A percentile compares a stretch with the other conserved stretches of the same genome.
These are phyloP conservation scores for Clarireedia paspali DNA, from an alignment of 2,329 filamentous ascomycete species.

Conservation along the genomic window DNA sequence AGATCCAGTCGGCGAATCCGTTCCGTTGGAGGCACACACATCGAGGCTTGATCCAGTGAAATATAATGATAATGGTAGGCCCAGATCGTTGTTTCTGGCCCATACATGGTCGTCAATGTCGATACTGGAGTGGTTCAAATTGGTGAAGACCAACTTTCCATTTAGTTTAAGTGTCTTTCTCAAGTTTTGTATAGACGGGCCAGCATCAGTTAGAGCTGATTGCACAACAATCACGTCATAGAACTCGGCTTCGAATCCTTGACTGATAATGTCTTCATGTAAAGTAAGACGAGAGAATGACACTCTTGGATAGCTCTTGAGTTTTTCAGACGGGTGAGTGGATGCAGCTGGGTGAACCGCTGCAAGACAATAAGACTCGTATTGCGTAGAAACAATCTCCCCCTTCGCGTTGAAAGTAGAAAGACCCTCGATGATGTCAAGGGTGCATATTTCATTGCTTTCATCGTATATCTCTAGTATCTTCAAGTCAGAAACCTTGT, in stretches of 20 bases:
- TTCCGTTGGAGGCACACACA: too few relatives aligned
- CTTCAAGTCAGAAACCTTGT: too few relatives aligned
- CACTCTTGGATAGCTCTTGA: not conserved
- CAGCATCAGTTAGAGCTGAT: not conserved
- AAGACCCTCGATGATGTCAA: slow-evolving; percentile 4
- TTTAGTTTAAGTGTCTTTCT: not conserved
- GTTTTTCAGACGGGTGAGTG: not conserved
- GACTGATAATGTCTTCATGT: not conserved
- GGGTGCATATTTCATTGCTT: slow-evolving; percentile 7
- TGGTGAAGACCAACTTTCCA: too few relatives aligned
- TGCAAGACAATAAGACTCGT: not conserved
- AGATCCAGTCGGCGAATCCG: too few relatives aligned
- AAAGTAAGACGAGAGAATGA: not conserved
- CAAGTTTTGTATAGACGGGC: not conserved
- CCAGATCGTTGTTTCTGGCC: too few relatives aligned
- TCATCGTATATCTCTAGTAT: too few relatives aligned
- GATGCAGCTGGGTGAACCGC: not conserved
- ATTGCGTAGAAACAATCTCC: not conserved
- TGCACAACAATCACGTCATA: not conserved
- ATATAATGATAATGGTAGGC: too few relatives aligned
- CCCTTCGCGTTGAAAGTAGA: not conserved
- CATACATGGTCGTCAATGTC: too few relatives aligned
- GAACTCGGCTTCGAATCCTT: not conserved
- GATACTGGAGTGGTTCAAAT: too few relatives aligned
- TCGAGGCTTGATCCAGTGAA: too few relatives aligned